A percentile compares a stretch with the other conserved stretches of the same genome.
Conservation (phyloP, 2,329 filamentous ascomycete genomes). For the Spiromastix sp. region DNA sequence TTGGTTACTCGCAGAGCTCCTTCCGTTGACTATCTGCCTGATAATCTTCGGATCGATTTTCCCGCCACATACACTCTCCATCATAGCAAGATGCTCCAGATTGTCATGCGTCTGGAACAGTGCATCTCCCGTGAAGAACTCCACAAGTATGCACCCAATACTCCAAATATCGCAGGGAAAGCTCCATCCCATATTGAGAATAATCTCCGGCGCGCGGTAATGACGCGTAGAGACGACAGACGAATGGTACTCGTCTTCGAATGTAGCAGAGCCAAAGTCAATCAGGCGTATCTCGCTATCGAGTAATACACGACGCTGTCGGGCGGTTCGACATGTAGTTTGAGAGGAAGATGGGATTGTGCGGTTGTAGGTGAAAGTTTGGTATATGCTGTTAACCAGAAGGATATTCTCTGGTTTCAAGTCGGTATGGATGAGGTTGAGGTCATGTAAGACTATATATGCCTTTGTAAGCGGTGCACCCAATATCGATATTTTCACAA, state of each 20-base stretch:
- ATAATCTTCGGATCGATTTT: slow-evolving; percentile 47
- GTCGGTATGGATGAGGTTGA: slow-evolving; percentile 91
- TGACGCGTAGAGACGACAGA: slow-evolving; percentile 58
- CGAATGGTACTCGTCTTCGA: slow-evolving; percentile 59
- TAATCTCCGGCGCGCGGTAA: slow-evolving; percentile 58
- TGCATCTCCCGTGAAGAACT: slow-evolving; percentile 59
- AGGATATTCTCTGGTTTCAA: slow-evolving; percentile 60
- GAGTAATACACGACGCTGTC: slow-evolving; percentile 52
- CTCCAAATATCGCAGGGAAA: slow-evolving; percentile 62
- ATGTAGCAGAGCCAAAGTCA: slow-evolving; percentile 58
- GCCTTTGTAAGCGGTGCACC: background rate
- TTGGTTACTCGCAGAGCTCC: slow-evolving; percentile 40
- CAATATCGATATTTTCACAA: background rate
- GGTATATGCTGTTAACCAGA: slow-evolving; percentile 53
- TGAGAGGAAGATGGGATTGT: slow-evolving; percentile 56
- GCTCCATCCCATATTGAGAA: slow-evolving; percentile 57
- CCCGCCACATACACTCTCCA: slow-evolving; percentile 51
- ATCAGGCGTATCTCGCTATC: slow-evolving; percentile 58
- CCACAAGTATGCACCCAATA: slow-evolving; percentile 57
- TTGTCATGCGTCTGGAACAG: slow-evolving; percentile 61
- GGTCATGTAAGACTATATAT: slow-evolving; percentile 72
- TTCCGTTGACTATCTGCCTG: slow-evolving; percentile 40
- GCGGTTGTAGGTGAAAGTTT: slow-evolving; percentile 60
- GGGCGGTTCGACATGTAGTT: slow-evolving; percentile 45
- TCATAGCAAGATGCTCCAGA: slow-evolving; percentile 58